Evolutionary conservation across 2,329 filamentous ascomycete genomes (phyloP).

Genomic region (Pseudogymnoascus sp.): DNA sequence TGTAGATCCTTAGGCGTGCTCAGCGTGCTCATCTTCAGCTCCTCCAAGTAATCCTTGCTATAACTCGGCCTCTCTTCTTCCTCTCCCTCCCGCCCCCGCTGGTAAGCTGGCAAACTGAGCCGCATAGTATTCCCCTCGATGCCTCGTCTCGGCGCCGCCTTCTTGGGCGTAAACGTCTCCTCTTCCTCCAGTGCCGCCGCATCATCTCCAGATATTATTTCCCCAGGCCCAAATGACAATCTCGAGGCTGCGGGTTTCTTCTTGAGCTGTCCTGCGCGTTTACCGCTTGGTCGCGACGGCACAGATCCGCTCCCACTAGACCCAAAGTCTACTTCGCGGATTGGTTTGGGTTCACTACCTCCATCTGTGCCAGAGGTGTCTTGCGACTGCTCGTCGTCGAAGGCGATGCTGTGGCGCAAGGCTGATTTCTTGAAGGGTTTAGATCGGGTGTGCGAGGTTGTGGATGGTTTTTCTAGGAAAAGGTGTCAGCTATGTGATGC

Average conservation of each 20-base stretch:
- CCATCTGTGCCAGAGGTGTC: slow-evolving; percentile 1
- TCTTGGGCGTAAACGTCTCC: slow-evolving; percentile 53
- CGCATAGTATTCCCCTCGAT: slow-evolving; percentile 59
- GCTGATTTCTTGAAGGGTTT: slow-evolving; percentile 51
- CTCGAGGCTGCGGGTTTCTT: slow-evolving; percentile 58
- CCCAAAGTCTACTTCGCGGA: slow-evolving; percentile 11
- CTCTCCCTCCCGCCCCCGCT: slow-evolving; percentile 19
- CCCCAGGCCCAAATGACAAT: slow-evolving; percentile 65
- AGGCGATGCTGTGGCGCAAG: slow-evolving; percentile 47
- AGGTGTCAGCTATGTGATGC: slow-evolving; percentile 23
- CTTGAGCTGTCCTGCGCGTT: slow-evolving; percentile 45
- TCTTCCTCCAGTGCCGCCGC: slow-evolving; percentile 43
- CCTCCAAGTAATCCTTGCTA: slow-evolving; percentile 76
- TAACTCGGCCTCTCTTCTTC: slow-evolving; percentile 71
- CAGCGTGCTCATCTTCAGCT: slow-evolving; percentile 78
- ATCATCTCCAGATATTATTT: slow-evolving; percentile 45
- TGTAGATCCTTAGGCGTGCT: slow-evolving; percentile 63
- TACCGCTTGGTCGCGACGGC: slow-evolving; percentile 14
- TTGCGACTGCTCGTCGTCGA: slow-evolving; percentile 26
- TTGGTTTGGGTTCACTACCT: slow-evolving; percentile 9
- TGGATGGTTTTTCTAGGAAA: slow-evolving; percentile 11
- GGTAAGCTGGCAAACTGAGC: slow-evolving; percentile 37
- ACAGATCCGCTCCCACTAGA: neutral
- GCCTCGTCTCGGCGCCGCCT: slow-evolving; percentile 52
- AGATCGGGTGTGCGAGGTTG: slow-evolving; percentile 34